A percentile compares a stretch with the other conserved stretches of the same genome.
Conservation (phyloP, 768 basidiomycete genomes). For the Termitomyces sp. region DNA sequence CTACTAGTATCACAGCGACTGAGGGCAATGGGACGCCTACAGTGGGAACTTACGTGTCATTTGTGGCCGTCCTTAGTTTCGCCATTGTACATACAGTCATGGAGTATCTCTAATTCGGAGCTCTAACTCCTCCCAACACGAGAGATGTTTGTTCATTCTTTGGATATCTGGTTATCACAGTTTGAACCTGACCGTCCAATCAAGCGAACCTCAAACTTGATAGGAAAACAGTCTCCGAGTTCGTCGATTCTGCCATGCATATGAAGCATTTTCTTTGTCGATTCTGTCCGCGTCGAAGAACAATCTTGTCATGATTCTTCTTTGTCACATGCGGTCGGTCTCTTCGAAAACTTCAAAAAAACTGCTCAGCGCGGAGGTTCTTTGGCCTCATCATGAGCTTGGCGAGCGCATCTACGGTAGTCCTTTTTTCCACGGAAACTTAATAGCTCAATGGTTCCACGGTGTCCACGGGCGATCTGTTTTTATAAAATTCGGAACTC, state of each 20-base stretch:
- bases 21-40: neutral
- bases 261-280: neutral
- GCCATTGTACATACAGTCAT: neutral
- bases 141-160: neutral
- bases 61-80: neutral
- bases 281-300: neutral
- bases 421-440: neutral
- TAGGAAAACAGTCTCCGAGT: too few relatives aligned
- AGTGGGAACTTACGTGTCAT: neutral
- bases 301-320: neutral
- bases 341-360: too few relatives aligned
- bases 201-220: neutral
- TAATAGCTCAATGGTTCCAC: too few relatives aligned
- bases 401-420: neutral
- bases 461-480: too few relatives aligned
- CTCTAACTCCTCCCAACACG: neutral
- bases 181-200: neutral
- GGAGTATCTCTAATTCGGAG: neutral
- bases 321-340: neutral
- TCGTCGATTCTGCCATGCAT: neutral
- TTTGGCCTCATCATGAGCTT: neutral
- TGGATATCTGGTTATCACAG: neutral
- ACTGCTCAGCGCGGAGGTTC: neutral
- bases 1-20: neutral
- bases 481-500: too few relatives aligned